A percentile compares a stretch with the other conserved stretches of the same genome.
Conservation (phyloP, 345 rosid species). For the Lenwebbia sp. region DNA sequence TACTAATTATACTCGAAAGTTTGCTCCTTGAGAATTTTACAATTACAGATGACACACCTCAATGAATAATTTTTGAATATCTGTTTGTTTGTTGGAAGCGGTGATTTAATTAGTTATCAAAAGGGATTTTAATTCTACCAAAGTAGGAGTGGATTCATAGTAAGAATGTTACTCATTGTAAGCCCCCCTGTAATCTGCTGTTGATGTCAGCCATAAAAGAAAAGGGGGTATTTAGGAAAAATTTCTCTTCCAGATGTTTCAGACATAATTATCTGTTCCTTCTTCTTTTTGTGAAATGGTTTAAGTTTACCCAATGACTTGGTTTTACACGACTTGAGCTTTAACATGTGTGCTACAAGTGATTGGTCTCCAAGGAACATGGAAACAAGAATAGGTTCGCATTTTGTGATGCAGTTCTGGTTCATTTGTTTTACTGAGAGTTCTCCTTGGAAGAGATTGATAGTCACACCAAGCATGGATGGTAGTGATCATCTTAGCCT, state of each 20-base stretch:
- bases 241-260: not conserved
- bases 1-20: not conserved
- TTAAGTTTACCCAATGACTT: not conserved
- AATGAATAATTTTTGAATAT: not conserved
- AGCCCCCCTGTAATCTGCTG: not conserved
- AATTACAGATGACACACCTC: not conserved
- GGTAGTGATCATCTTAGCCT: not conserved
- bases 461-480: not conserved
- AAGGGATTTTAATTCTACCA: not conserved
- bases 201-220: not conserved
- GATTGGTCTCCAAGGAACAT: not conserved
- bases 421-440: not conserved
- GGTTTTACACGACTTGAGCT: not conserved
- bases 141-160: not conserved
- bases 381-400: not conserved
- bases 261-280: not conserved
- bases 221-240: not conserved
- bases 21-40: not conserved
- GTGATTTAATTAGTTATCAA: not conserved
- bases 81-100: not conserved
- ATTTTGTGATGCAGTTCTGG: not conserved
- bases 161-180: not conserved
- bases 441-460: not conserved
- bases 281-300: not conserved
- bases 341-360: not conserved